Conservation (phyloP, 75 land plant genomes). For the Pinus tabuliformis region DNA sequence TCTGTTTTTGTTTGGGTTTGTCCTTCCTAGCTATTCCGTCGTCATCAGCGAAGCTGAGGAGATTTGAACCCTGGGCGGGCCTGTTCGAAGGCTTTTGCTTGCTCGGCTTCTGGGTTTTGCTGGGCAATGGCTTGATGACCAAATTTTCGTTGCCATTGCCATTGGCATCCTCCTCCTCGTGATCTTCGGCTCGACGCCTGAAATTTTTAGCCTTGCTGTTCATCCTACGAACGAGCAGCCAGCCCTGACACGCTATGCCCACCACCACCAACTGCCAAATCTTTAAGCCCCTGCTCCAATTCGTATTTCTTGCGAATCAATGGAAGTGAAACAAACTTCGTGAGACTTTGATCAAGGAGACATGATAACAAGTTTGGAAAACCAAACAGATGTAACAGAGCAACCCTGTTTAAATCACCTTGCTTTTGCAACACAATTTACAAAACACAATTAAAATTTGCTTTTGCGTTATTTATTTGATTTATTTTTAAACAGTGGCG, state of each 20-base stretch:
- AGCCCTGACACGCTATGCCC: not conserved
- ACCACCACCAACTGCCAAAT: too few relatives aligned
- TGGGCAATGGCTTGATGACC: conserved; percentile 9
- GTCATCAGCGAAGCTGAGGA: conserved; percentile 34
- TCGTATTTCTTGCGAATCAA: too few relatives aligned
- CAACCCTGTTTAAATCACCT: too few relatives aligned
- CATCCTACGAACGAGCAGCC: conserved; percentile 5
- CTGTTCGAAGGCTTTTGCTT: not conserved
- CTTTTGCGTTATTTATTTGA: too few relatives aligned
- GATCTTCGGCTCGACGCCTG: conserved; percentile 78
- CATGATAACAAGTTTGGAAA: too few relatives aligned
- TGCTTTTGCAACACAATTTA: too few relatives aligned
- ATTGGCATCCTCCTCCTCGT: conserved; percentile 38
- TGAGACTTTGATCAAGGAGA: too few relatives aligned
- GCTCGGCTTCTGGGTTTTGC: conserved; percentile 6
- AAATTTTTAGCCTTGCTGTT: conserved; percentile 70
- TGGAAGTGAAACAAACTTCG: too few relatives aligned
- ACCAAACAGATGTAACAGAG: too few relatives aligned
- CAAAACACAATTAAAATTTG: too few relatives aligned
- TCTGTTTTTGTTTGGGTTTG: conserved; percentile 15
- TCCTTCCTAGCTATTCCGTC: conserved; percentile 16
- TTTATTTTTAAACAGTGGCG: too few relatives aligned
- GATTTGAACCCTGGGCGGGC: conserved; percentile 29
- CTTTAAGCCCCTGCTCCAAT: too few relatives aligned
- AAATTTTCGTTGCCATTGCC: conserved; percentile 9